Evolutionary conservation across 169 alveolate species (phyloP).

Genomic region (Plasmodium fragile): DNA sequence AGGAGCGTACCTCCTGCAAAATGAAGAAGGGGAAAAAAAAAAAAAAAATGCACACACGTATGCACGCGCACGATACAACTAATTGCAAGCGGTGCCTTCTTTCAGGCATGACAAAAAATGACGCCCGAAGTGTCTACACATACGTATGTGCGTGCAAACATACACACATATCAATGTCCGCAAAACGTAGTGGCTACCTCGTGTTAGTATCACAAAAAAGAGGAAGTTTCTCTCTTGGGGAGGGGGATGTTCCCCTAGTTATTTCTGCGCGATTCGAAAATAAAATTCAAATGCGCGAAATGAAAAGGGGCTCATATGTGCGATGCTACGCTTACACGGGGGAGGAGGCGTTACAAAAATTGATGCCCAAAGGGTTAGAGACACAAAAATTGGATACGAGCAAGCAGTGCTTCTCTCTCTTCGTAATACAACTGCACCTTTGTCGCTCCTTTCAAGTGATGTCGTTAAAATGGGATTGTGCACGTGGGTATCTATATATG

Average conservation of each 20-base stretch:
- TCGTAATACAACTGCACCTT: background rate
- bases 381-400: background rate
- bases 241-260: background rate
- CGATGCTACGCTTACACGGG: background rate
- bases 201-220: background rate
- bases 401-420: background rate
- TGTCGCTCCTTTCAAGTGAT: background rate
- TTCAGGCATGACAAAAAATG: background rate
- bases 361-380: background rate
- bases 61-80: background rate
- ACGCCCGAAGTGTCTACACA: background rate
- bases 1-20: background rate
- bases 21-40: background rate
- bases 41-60: background rate
- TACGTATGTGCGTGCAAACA: background rate
- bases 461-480: background rate
- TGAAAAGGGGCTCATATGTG: background rate
- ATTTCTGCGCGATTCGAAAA: background rate
- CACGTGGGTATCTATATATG: background rate
- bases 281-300: background rate
- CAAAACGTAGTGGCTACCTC: background rate
- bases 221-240: background rate
- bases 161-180: background rate
- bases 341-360: background rate
- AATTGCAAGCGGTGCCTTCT: background rate